Base-by-base conservation (phyloP, 352 stramenopile species). In the Phytophthora pluvialis region DNA sequence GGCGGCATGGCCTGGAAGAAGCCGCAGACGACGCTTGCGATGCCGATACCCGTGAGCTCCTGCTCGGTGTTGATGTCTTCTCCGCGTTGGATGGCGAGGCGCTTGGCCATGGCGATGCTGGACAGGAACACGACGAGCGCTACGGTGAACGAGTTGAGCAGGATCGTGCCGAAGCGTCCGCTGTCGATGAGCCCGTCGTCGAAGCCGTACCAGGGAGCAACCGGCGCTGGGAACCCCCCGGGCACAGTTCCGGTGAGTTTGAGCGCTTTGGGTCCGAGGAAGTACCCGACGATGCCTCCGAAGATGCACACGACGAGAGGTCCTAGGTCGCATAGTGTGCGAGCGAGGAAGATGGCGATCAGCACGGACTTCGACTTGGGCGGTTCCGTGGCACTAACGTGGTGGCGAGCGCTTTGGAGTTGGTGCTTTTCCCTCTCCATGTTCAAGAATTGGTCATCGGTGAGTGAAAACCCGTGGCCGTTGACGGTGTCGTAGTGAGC, bases 1-100 rank as follows among this genome's bases (percentile, higher is more conserved):
- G 90, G 88, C 77, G 90, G 87, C 78, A 97, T 98, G 35, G 72
- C 64, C 52, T 82, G 60, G 73, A 97, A 97, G 53, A 98, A 85
- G 6, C 75, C 80, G 18, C 88, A 90, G 5, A 94, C 59, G 39
- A 97, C 54, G 70, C 93, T 97, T 8, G 88, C 78, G 38, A 94
- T 46, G 21, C 91, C 90, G 8, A 98, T 77, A 21, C 81, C 89
- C n/a, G 94, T 81, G 18, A 98, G 80, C 70, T 98, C 94, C 53
- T 94, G 71, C 40, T 85, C 78, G 10, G 80, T 78, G 56, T 79
- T 64, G 39, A 95, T 83, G 55, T 90, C 74, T 58, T 90, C 79
- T 33, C 74, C 80, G 25, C 89, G 84, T 51, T 83, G 75, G 29
- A 84, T 78, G 7, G 89, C 90, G 3, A 97, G 70, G 18, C 80